A percentile compares a stretch with the other conserved stretches of the same genome.
Evolutionary conservation across 1,139 yeast genomes (phyloP).

Genomic region (Nakaseomyces delphensis): DNA sequence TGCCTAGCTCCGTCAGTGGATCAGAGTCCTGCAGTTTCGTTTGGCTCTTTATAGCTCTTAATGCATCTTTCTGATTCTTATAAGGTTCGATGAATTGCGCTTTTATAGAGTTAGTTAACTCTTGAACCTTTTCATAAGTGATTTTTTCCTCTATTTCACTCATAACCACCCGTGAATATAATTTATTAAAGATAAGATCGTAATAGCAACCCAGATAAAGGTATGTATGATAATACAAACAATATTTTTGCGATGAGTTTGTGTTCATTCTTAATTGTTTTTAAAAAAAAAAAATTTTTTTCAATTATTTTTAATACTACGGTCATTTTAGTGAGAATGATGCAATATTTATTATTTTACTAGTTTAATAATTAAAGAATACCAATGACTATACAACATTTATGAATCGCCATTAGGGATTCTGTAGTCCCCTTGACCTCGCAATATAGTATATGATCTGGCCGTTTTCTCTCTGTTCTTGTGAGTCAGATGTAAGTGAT

Average conservation of each 20-base stretch:
- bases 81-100: slow-evolving; percentile 20
- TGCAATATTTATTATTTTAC: too few relatives aligned
- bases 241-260: too few relatives aligned
- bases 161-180: background rate
- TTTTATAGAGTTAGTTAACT: slow-evolving; percentile 15
- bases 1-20: slow-evolving; percentile 50
- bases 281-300: background rate
- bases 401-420: too few relatives aligned
- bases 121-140: slow-evolving; percentile 9
- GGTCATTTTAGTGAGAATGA: background rate
- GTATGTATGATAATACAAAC: too few relatives aligned
- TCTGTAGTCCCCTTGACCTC: slow-evolving; percentile 18
- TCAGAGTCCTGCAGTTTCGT: slow-evolving; percentile 25
- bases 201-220: too few relatives aligned
- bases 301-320: background rate
- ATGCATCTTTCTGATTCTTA: slow-evolving; percentile 13
- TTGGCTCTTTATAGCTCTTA: slow-evolving; percentile 19
- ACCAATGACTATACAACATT: too few relatives aligned
- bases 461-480: slow-evolving; percentile 23
- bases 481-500: slow-evolving; percentile 14
- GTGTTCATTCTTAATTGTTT: too few relatives aligned
- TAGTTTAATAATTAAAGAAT: too few relatives aligned
- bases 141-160: slow-evolving; percentile 2
- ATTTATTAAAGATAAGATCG: too few relatives aligned
- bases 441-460: slow-evolving; percentile 30